Base-by-base conservation (phyloP, 768 basidiomycete genomes). In the Russula foetens region DNA sequence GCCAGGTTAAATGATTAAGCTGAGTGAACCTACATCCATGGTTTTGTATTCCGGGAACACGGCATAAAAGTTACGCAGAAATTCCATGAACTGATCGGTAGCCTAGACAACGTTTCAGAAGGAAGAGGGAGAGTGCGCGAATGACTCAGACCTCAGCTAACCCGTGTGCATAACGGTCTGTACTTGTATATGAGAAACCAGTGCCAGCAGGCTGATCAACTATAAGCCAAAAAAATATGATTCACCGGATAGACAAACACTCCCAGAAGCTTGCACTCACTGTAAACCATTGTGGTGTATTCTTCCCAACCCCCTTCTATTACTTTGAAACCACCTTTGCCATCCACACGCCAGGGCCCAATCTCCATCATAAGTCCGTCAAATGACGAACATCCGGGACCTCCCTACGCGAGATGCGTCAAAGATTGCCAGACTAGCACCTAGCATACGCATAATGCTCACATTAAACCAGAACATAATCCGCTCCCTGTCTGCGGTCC, bases 201-300 rank as follows among this genome's bases (percentile, higher is more conserved):
- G 97, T 98, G 9, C 96, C 97, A 4, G 90, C 91, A 48, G 97
- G 97, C 72, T 99, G 97, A 72, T 99, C 97, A 56, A 99, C 97
- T 99, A 69, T 24, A 55, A 33, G 17, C 26, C n/a, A n/a, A 21
- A 45, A 19, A 11, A 15, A 53, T 17, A 31, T 49, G 48, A 55
- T 46, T 62, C 38, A 56, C 44, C 7, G 19, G 39, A 31, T 5
- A 28, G 35, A 28, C 15, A n/a, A n/a, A n/a, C n/a, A n/a, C 44
- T 62, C 43, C 17, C 45, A 33, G 19, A 24, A 52, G 60, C 38
- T 49, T 41, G 57, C n/a, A 75, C 90, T 69, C 67, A 98, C 96
- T 75, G 67, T 89, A 98, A 58, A 98, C 85, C 76, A 98, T 84
- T 35, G 90, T 94, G 24, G 90, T 86, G 70, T 96, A 98, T 71